A percentile compares a stretch with the other conserved stretches of the same genome.
phyloP scores from a whole-genome alignment of 2,329 filamentous ascomycete species.

The Venturiaceae sp. region DNA sequence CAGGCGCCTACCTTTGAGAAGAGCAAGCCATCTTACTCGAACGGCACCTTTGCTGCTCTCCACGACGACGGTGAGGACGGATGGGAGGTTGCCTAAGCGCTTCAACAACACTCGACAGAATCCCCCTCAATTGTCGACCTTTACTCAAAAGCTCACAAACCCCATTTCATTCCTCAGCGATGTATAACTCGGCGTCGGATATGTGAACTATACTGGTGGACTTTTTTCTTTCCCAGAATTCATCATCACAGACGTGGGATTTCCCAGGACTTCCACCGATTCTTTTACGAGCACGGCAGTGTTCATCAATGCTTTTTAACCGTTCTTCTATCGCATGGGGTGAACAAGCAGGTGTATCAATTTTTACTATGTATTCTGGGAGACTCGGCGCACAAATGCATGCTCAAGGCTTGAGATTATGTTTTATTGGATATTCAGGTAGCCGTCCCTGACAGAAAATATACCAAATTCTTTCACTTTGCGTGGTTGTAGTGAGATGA shows the following conservation, averaged over 20 bases:
- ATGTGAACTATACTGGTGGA: slow-evolving; percentile 1
- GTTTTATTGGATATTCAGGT: background rate
- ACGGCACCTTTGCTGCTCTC: background rate
- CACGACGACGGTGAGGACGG: background rate
- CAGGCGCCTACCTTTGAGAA: background rate
- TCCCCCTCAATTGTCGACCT: background rate
- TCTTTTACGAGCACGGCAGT: background rate
- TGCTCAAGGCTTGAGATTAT: background rate
- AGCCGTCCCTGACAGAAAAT: background rate
- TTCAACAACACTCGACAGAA: no score
- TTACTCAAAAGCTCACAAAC: no score
- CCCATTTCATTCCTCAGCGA: background rate
- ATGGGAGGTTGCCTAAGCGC: background rate
- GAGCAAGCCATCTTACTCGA: background rate
- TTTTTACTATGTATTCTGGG: background rate
- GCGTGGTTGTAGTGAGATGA: background rate
- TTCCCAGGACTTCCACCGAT: background rate
- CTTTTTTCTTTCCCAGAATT: background rate
- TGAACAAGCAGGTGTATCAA: background rate
- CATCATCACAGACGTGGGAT: background rate
- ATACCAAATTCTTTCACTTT: background rate
- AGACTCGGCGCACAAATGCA: background rate
- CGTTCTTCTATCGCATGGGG: background rate
- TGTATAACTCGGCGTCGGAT: background rate
- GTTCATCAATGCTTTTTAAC: background rate